These are phyloP conservation scores for Sambucus nigra DNA, from an alignment of 129 eudicot species.

Conservation along the genomic window DNA sequence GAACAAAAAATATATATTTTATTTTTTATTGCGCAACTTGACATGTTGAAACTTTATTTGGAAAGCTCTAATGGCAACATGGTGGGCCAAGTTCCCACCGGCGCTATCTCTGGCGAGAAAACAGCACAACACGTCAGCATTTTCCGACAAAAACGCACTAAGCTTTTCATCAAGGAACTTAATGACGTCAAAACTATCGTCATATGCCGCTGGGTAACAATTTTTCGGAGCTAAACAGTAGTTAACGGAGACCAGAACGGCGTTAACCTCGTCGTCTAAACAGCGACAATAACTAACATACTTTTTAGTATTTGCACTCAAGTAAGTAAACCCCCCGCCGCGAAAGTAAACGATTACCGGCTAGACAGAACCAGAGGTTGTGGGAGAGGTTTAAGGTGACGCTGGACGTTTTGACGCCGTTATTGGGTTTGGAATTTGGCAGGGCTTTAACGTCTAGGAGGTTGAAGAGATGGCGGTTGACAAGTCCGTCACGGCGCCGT, in stretches of 20 bases:
- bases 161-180: conserved; percentile 1
- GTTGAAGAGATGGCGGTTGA: conserved; percentile 22
- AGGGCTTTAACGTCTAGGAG: conserved; percentile 13
- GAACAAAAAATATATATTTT: too few species aligned
- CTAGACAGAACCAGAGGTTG: conserved; percentile 23
- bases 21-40: neutral
- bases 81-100: conserved; percentile 13
- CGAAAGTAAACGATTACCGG: conserved; percentile 16
- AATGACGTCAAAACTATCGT: conserved; percentile 8
- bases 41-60: neutral
- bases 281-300: conserved; percentile 8
- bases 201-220: conserved; percentile 7
- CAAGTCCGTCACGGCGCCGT: conserved; percentile 6
- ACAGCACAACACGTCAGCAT: neutral
- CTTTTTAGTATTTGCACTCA: neutral
- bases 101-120: conserved; percentile 14
- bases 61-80: neutral
- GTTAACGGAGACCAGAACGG: conserved; percentile 9
- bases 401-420: conserved; percentile 22
- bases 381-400: conserved; percentile 15
- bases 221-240: conserved; percentile 7
- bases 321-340: conserved; percentile 14
- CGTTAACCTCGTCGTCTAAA: neutral
- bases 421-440: conserved; percentile 11
- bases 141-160: conserved; percentile 1